A percentile compares a stretch with the other conserved stretches of the same genome.
Conservation (phyloP, 441 rosid species). For the Sinapis alba region DNA sequence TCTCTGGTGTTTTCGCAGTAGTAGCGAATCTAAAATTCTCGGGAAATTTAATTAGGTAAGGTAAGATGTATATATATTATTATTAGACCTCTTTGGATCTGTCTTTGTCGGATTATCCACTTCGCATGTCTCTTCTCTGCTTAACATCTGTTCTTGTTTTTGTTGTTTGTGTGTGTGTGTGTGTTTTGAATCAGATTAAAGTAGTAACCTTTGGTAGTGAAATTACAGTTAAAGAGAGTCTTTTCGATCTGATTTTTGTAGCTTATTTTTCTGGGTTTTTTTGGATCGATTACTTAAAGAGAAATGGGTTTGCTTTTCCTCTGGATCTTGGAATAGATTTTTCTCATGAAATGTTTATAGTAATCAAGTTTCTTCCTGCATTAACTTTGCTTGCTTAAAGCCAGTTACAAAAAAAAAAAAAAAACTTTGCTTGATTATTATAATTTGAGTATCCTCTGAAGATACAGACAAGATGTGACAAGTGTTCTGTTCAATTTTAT, state of each 20-base stretch:
- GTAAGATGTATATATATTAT: background rate
- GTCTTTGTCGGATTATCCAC: slow-evolving; percentile 36
- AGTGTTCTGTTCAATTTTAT: slow-evolving; percentile 7
- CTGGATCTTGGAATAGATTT: slow-evolving; percentile 22
- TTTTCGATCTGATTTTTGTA: slow-evolving; percentile 19
- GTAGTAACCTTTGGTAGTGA: slow-evolving; percentile 17
- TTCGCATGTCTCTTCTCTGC: slow-evolving; percentile 21
- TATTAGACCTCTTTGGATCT: slow-evolving; percentile 19
- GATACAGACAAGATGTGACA: background rate
- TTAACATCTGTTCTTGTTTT: background rate
- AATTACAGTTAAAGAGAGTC: slow-evolving; percentile 3
- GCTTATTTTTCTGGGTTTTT: slow-evolving; percentile 1
- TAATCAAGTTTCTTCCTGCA: background rate
- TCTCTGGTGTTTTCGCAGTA: slow-evolving; percentile 35
- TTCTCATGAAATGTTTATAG: background rate
- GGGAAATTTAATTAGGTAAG: slow-evolving; percentile 25
- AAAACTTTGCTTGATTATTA: background rate
- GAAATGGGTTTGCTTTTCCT: slow-evolving; percentile 8
- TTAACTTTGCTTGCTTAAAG: background rate
- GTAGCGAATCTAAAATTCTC: slow-evolving; percentile 14
- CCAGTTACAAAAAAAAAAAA: too few relatives aligned
- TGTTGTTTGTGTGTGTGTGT: background rate
- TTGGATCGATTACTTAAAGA: background rate
- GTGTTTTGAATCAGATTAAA: background rate
- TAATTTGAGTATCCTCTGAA: background rate